Evolutionary conservation across 441 rosid genomes (phyloP), one percentile per base, ranked within the genome.

Genomic region (Gossypium laxum): DNA sequence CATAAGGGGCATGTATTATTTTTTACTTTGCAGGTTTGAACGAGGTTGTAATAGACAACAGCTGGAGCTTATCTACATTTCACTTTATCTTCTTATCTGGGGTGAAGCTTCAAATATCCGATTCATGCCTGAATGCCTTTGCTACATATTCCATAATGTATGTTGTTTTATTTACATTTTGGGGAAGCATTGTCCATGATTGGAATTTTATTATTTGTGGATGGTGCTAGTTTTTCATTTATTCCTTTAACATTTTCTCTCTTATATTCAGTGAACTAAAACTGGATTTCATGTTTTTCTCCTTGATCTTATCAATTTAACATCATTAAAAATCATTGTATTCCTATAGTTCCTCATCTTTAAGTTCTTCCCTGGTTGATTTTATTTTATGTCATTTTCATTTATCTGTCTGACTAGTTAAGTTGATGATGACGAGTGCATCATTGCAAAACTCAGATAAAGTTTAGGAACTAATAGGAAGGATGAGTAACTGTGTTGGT

Each of bases 21-120:
- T 67, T 82, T 67, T 38, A 54, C 62, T 81, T 81, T 81, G 66
- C 84, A 95, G 99, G 82, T 69, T 82, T 73, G 91, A 86, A 10
- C 32, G 56, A 69, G 69, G 71, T 80, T 76, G 72, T 70, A 74
- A 91, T 66, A 71, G 69, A 77, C 89, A 86, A 77, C 96, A 85
- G 66, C 64, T 86, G 58, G 82, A 86, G 82, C 96, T 95, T 75
- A 74, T 92, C 75, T 95, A 91, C 78, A 86, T 91, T 57, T 86
- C 88, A 3, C 91, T 95, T 54, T 95, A 91, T 82, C 93, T 92
- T 81, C 98, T 95, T 73, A 91, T 95, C 72, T 95, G 99, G 99
- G 99, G 99, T 28, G 99, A 95, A 86, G 97, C 99, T 80, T 95
- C 99, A 79, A 95, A 95, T 80, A 79, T 92, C 69, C 89, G 99